Percentiles rank a stretch among this genome's conserved stretches.
Conservation (phyloP, 2,329 filamentous ascomycete genomes). For the Chalara sp. region DNA sequence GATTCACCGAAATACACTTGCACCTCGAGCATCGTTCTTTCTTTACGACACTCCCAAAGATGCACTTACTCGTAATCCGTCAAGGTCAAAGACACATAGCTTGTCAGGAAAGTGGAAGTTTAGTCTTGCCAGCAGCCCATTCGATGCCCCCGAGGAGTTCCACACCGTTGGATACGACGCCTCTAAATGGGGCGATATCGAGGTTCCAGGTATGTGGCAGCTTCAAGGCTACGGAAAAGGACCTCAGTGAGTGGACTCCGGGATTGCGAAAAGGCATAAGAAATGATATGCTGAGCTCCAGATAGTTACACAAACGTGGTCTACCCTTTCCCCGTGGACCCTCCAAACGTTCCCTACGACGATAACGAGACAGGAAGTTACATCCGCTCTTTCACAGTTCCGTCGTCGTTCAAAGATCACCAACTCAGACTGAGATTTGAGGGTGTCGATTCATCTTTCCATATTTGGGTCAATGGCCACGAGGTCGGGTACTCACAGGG, state of each 20-base stretch:
- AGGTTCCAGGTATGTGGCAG: constrained; percentile 50
- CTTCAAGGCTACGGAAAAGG: constrained; percentile 47
- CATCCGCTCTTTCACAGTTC: constrained; percentile 39
- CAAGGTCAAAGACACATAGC: constrained; percentile 31
- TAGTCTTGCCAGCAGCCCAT: constrained; percentile 18
- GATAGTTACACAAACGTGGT: constrained; percentile 44
- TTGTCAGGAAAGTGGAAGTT: constrained; percentile 25
- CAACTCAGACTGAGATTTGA: constrained; percentile 49
- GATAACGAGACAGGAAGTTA: constrained; percentile 49
- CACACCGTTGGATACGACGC: constrained; percentile 16
- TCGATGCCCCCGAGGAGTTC: constrained; percentile 19
- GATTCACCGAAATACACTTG: constrained; percentile 52
- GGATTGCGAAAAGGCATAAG: too few species aligned
- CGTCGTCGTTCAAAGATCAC: constrained; percentile 29
- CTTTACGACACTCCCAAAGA: constrained; percentile 41
- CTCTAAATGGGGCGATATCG: constrained; percentile 38
- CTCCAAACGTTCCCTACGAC: constrained; percentile 43
- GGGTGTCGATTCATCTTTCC: constrained; percentile 50
- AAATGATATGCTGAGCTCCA: too few species aligned
- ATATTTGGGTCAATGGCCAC: constrained; percentile 49
- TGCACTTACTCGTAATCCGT: constrained; percentile 37
- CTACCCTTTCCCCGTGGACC: constrained; percentile 46
- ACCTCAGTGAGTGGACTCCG: constrained; percentile 18
- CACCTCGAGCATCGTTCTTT: constrained; percentile 50
- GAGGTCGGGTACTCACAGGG: constrained; percentile 51